Percentiles rank a stretch among this genome's conserved stretches.
phyloP scores from a whole-genome alignment of 331 rosid genomes.

The Pyrus hybrid region DNA sequence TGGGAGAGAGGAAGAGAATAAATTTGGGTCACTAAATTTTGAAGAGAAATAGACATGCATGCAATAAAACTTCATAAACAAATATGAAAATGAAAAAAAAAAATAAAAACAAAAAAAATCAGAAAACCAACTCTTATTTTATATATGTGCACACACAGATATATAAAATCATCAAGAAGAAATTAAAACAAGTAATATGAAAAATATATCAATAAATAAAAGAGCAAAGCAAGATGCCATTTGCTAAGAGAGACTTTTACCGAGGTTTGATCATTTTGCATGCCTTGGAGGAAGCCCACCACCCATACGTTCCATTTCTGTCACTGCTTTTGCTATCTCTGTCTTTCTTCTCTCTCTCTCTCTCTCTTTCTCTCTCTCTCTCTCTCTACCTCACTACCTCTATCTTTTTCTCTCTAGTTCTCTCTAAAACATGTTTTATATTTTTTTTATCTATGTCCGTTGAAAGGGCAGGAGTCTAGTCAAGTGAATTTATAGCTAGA shows the following conservation, averaged over 20 bases:
- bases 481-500: constrained; percentile 13
- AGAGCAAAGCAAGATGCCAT: background rate
- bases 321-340: background rate
- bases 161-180: background rate
- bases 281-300: constrained; percentile 6
- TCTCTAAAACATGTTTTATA: background rate
- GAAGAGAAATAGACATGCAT: no score
- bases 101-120: no score
- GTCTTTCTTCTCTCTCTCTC: background rate
- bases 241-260: constrained; percentile 11
- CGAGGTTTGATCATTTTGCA: constrained; percentile 19
- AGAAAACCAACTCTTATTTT: background rate
- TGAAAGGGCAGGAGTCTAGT: background rate
- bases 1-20: no score
- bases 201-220: no score
- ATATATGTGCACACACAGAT: background rate
- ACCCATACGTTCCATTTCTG: constrained; percentile 25
- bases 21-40: no score
- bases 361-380: no score
- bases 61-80: background rate
- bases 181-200: background rate
- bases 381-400: no score
- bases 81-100: background rate
- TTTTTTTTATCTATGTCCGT: background rate
- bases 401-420: background rate